Evolutionary conservation across 352 stramenopile genomes (phyloP).

Genomic region (Stephanocyclus meneghinianus): DNA sequence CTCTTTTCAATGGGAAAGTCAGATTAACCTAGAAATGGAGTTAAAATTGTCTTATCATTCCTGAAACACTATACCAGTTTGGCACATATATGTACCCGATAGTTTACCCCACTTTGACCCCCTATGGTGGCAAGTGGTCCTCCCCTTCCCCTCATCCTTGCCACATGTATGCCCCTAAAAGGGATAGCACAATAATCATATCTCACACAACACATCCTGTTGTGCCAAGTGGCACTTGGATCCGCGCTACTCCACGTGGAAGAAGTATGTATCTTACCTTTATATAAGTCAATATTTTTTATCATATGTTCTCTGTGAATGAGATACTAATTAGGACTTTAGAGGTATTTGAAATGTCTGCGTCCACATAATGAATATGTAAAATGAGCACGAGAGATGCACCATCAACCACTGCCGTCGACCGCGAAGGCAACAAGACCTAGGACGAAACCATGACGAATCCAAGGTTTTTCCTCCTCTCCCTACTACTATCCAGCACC

Average conservation of each 20-base stretch:
- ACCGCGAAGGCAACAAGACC: too few species aligned
- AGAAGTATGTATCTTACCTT: background rate
- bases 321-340: background rate
- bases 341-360: background rate
- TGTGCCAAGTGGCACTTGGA: background rate
- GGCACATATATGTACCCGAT: too few species aligned
- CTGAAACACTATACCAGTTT: too few species aligned
- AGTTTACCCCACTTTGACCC: too few species aligned
- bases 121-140: too few species aligned
- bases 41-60: too few species aligned
- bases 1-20: too few species aligned
- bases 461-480: background rate
- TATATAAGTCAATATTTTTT: background rate
- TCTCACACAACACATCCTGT: background rate
- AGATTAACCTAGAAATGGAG: too few species aligned
- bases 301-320: background rate
- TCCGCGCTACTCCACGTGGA: background rate
- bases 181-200: background rate
- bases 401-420: too few species aligned
- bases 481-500: background rate
- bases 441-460: background rate
- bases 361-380: background rate
- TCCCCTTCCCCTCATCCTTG: too few species aligned
- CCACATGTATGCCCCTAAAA: too few species aligned
- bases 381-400: too few species aligned